phyloP scores from a whole-genome alignment of 192 early-diverging fungal genomes.

The Backusella westeae region DNA sequence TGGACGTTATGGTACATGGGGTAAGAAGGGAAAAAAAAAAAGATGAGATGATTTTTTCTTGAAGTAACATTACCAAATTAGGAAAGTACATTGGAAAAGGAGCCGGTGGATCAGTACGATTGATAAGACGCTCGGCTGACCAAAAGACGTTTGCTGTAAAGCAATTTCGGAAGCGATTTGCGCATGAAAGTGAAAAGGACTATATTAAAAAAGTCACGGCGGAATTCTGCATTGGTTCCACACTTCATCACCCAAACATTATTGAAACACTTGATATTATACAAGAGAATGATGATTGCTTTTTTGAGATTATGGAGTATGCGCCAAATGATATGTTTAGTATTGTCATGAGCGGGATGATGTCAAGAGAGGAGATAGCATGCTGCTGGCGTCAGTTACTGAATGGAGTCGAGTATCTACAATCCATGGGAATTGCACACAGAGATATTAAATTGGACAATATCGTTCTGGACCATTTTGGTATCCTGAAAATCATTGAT shows the following conservation, averaged over 20 bases:
- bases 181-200: conserved; percentile 64
- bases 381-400: conserved; percentile 89
- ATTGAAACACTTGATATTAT: conserved; percentile 79
- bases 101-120: conserved; percentile 70
- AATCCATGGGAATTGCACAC: conserved; percentile 90
- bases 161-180: conserved; percentile 70
- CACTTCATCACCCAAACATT: conserved; percentile 73
- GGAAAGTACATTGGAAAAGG: conserved; percentile 55
- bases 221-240: conserved; percentile 81
- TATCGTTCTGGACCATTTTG: conserved; percentile 69
- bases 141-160: conserved; percentile 73
- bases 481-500: conserved; percentile 91
- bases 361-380: conserved; percentile 76
- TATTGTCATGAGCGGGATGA: conserved; percentile 69
- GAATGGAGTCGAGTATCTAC: conserved; percentile 82
- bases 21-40: conserved; percentile 13
- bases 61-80: not conserved
- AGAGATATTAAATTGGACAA: conserved; percentile 93
- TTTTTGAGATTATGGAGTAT: conserved; percentile 89
- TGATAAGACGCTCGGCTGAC: conserved; percentile 59
- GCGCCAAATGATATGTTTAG: conserved; percentile 86
- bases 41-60: not conserved
- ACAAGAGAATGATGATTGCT: conserved; percentile 53
- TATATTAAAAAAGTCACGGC: conserved; percentile 83
- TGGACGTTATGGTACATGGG: conserved; percentile 30